These are phyloP conservation scores for Ogataea neopini DNA, from an alignment of 805 yeast genomes.

Conservation along the genomic window DNA sequence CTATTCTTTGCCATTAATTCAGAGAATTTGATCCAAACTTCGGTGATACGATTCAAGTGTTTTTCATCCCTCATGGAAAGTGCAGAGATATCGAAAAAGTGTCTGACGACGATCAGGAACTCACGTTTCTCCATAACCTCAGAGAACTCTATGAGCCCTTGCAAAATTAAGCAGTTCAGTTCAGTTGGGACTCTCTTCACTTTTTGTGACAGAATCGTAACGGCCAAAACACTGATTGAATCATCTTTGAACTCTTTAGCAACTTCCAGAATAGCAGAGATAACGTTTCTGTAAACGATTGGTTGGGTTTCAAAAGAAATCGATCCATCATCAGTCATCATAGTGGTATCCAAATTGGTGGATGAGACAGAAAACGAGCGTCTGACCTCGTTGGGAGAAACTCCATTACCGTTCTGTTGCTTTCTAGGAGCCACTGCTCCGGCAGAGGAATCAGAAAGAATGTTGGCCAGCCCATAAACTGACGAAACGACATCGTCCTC, in stretches of 20 bases:
- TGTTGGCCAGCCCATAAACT: constrained; percentile 78
- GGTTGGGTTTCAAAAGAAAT: constrained; percentile 28
- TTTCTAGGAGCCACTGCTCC: constrained; percentile 36
- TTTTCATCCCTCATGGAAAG: constrained; percentile 44
- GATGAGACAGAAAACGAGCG: constrained; percentile 16
- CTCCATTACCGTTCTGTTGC: constrained; percentile 27
- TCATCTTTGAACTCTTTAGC: constrained; percentile 67
- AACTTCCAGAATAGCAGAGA: constrained; percentile 66
- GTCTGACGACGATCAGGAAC: constrained; percentile 59
- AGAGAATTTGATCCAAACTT: constrained; percentile 52
- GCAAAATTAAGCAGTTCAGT: constrained; percentile 55
- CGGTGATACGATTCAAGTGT: constrained; percentile 42
- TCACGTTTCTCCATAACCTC: constrained; percentile 64
- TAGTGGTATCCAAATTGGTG: constrained; percentile 12
- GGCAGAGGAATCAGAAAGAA: constrained; percentile 46
- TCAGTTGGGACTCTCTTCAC: constrained; percentile 48
- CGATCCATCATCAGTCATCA: constrained; percentile 21
- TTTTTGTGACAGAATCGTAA: constrained; percentile 82
- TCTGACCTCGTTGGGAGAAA: constrained; percentile 30
- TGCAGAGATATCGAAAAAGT: constrained; percentile 52
- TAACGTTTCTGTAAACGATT: constrained; percentile 59
- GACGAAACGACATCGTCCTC: constrained; percentile 84
- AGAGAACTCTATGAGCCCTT: constrained; percentile 65
- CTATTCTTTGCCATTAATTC: constrained; percentile 33
- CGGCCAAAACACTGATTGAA: constrained; percentile 72